Percentiles rank a stretch among this genome's conserved stretches.
phyloP scores from a whole-genome alignment of 2,329 filamentous ascomycete species.

The Cladophialophora chaetospira region DNA sequence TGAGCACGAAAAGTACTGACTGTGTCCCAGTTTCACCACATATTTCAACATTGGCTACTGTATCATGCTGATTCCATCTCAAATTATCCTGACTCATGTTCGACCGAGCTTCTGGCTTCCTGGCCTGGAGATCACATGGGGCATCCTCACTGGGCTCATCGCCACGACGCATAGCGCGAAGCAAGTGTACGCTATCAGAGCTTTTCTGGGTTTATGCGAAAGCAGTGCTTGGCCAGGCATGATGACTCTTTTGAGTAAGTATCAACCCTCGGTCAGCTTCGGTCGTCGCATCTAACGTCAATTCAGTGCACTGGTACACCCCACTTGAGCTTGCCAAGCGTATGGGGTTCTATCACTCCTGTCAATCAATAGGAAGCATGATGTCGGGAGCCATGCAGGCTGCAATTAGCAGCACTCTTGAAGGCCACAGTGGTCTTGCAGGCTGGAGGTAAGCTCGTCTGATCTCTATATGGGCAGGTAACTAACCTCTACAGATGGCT shows the following conservation, averaged over 20 bases:
- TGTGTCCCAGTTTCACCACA: constrained; percentile 41
- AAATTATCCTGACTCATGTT: constrained; percentile 44
- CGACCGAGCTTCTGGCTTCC: constrained; percentile 36
- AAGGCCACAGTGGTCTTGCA: constrained; percentile 51
- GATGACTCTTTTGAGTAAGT: constrained; percentile 38
- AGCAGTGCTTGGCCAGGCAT: constrained; percentile 39
- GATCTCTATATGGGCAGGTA: constrained; percentile 8
- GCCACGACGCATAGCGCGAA: constrained; percentile 36
- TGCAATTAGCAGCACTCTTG: constrained; percentile 55
- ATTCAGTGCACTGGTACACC: constrained; percentile 20
- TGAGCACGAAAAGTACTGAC: neutral
- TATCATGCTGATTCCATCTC: constrained; percentile 42
- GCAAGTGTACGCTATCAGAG: constrained; percentile 40
- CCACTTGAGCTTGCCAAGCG: constrained; percentile 37
- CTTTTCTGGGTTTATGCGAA: constrained; percentile 40
- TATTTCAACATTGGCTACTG: constrained; percentile 46
- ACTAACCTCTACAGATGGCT: constrained; percentile 35
- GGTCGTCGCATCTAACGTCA: neutral
- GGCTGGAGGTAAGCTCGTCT: constrained; percentile 35
- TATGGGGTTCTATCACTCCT: neutral
- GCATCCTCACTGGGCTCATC: constrained; percentile 37
- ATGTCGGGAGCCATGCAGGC: constrained; percentile 60
- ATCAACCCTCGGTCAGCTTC: too few relatives aligned
- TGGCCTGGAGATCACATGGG: constrained; percentile 39
- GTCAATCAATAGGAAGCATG: constrained; percentile 42